Evolutionary conservation across 2,329 filamentous ascomycete genomes (phyloP), one percentile per base, ranked within the genome.

Genomic region (Tolypocladium tundrense): DNA sequence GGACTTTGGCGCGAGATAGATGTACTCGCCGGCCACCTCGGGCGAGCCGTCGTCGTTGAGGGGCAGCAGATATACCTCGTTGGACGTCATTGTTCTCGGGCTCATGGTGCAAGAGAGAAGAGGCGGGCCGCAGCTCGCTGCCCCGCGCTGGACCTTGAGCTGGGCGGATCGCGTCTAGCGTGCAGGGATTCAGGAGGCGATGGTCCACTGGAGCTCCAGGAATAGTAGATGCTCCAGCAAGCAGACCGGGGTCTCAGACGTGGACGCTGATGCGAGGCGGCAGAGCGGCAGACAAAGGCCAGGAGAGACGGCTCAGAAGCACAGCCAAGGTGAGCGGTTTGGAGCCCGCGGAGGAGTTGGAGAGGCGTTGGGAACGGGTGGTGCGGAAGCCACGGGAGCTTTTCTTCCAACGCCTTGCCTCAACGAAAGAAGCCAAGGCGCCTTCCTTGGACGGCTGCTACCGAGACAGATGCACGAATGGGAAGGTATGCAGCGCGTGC

Each of bases 31-130:
- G 33, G 89, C 82, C 54, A 99, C 86, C 71, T 95, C 87, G 41
- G 95, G 94, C 64, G 91, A 91, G 66, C 95, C 94, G 75, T 93
- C 84, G 75, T 99, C 93, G 70, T 91, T 94, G 73, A 99, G 83
- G 63, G 90, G 90, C 62, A 99, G 82, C 68, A 96, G 78, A 76
- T 97, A 96, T 63, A 97, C 86, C 73, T 90, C 82, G 70, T 78
- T 84, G 66, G 84, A 85, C 66, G 80, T 80, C 75, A 86, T 84
- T 61, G 78, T 86, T 73, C 76, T 75, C 60, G 82, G 82, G 66
- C 79, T 76, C 82, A 86, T 85, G 70, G 64, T 75, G 68, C 65
- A 60, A 62, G 64, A 67, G 64, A 64, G 63, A 66, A 67, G 66
- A 64, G 60, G 63, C 56, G 61, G 60, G 55, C 57, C 55, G 57